Percentiles rank a stretch among this genome's conserved stretches.
Conservation (phyloP, 257 asterid species). For the Solanum corneliomulleri region DNA sequence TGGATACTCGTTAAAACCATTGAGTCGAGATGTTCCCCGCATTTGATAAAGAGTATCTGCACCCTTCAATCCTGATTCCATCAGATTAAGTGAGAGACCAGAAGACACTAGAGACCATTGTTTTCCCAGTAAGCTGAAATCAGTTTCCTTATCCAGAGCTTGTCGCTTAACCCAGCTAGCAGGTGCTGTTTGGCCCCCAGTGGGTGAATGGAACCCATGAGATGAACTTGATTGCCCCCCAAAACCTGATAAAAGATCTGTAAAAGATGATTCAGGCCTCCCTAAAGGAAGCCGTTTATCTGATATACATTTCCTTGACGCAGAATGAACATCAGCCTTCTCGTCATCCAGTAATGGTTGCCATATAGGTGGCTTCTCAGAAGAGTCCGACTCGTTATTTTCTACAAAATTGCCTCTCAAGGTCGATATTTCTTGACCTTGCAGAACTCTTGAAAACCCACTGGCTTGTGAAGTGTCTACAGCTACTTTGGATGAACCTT, state of each 20-base stretch:
- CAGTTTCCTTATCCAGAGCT: conserved; percentile 38
- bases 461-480: conserved; percentile 61
- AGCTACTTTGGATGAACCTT: conserved; percentile 61
- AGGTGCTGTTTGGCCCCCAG: conserved; percentile 31
- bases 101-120: conserved; percentile 47
- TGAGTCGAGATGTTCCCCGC: conserved; percentile 32
- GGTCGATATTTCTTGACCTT: conserved; percentile 84
- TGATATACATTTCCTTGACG: conserved; percentile 39
- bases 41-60: conserved; percentile 26
- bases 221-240: conserved; percentile 43
- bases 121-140: conserved; percentile 26
- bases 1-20: conserved; percentile 38
- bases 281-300: conserved; percentile 58
- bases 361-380: conserved; percentile 53
- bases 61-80: conserved; percentile 48
- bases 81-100: conserved; percentile 56
- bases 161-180: conserved; percentile 19
- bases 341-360: conserved; percentile 48
- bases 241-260: conserved; percentile 71
- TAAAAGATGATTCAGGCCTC: conserved; percentile 59
- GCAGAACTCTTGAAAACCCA: conserved; percentile 81
- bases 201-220: conserved; percentile 24
- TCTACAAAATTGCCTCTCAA: conserved; percentile 60
- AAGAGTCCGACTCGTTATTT: conserved; percentile 51
- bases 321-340: conserved; percentile 29